Base-by-base conservation (phyloP, 2,329 filamentous ascomycete species). In the Thelonectria discophora region DNA sequence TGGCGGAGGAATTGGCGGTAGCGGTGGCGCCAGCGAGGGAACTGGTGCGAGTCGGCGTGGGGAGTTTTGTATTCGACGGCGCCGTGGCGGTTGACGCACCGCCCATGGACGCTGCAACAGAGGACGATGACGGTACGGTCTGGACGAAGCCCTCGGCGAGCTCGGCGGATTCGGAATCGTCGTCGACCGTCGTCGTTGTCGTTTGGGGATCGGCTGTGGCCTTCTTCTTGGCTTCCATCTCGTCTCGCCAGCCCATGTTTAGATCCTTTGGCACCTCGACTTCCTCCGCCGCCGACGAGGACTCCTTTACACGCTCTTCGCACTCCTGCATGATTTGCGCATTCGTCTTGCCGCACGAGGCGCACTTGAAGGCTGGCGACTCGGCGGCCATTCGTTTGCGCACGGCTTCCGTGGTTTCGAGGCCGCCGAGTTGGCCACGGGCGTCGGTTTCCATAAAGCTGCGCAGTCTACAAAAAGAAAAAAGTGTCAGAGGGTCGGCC, bases 401-500 rank as follows among this genome's bases (percentile, higher is more conserved):
- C 52, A 91, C 87, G 5, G 82, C 83, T 17, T 90, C 88, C 24
- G 81, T 86, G 3, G 90, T 90, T 67, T 97, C 94, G 70, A 98
- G 82, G 0, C 95, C 95, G 12, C 95, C 95, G 1, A 99, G 82
- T 80, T 98, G 95, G 1, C 95, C 95, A 69, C 86, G 88, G 9
- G 91, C 88, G 69, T 94, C 92, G 3, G 90, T 94, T 75, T 96
- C 93, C 93, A 99, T 98, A 77, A 97, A 97, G 69, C 87, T 90
- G 56, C 95, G 82, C 50, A 98, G 87, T 13, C 79, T 81, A 45
- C 21, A 18, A 11, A 13, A 46, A 8, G 12, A 2, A 46, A 12
- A 9, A 1, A 13, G 24, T n/a, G 17, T 71, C 5, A 71, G 67
- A 1, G 6, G 20, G 24, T 13, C 1, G 1, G 15, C 20, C 24